phyloP scores from a whole-genome alignment of 1,284 basidiomycete genomes.

The Rhodotorula mucilaginosa region DNA sequence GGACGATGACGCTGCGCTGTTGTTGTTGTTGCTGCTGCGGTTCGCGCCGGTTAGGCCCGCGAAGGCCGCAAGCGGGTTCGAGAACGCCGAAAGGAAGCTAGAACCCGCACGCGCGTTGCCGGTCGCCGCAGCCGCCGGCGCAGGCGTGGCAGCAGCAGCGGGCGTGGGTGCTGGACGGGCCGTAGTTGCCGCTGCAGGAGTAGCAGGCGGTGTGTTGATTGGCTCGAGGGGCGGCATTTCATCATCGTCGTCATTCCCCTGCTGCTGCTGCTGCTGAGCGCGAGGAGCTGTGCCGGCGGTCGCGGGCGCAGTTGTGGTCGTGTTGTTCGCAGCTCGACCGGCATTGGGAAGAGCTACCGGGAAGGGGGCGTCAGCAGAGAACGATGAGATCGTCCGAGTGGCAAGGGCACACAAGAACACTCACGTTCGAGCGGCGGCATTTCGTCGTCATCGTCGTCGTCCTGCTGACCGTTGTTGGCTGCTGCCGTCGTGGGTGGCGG shows the following conservation, averaged over 20 bases:
- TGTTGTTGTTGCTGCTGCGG: not conserved
- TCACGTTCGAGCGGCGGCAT: slow-evolving; percentile 22
- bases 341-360: not conserved
- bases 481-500: not conserved
- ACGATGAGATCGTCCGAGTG: not conserved
- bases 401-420: not conserved
- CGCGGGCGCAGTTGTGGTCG: not conserved
- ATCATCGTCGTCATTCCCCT: not conserved
- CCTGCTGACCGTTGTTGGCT: not conserved
- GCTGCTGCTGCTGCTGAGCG: not conserved
- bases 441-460: slow-evolving; percentile 9
- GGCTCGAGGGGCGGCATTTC: slow-evolving; percentile 18
- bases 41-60: not conserved
- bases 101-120: not conserved
- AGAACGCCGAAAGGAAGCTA: slow-evolving; percentile 7
- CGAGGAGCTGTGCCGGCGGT: not conserved
- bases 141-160: not conserved
- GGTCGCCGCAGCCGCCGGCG: not conserved
- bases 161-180: not conserved
- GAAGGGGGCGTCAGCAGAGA: not conserved
- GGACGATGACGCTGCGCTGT: not conserved
- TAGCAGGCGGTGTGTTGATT: not conserved
- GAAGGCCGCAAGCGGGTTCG: slow-evolving; percentile 1
- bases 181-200: not conserved
- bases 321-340: not conserved